phyloP scores from a whole-genome alignment of 1,284 basidiomycete genomes.

The Tremellales sp. region DNA sequence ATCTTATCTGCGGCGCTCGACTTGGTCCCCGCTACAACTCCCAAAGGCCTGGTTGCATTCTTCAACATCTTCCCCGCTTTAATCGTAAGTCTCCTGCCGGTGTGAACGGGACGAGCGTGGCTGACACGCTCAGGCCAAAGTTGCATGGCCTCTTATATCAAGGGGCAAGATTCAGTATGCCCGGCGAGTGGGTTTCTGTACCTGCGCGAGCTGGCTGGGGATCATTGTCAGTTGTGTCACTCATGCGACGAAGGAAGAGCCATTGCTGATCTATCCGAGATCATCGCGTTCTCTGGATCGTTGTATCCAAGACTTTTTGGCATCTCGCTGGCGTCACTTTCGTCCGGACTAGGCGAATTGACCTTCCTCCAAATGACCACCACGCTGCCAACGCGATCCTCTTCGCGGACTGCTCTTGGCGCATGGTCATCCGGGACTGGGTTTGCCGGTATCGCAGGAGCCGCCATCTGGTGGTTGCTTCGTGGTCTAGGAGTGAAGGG shows the following conservation, averaged over 20 bases:
- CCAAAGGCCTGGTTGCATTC: constrained; percentile 84
- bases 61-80: constrained; percentile 82
- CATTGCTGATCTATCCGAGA: constrained; percentile 51
- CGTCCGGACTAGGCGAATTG: constrained; percentile 86
- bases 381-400: constrained; percentile 49
- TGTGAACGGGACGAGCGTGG: neutral
- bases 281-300: constrained; percentile 70
- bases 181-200: constrained; percentile 71
- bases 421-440: constrained; percentile 89
- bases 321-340: constrained; percentile 84
- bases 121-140: constrained; percentile 59
- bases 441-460: constrained; percentile 87
- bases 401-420: constrained; percentile 52
- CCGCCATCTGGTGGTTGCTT: constrained; percentile 91
- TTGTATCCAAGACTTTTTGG: constrained; percentile 73
- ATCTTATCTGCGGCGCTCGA: constrained; percentile 94
- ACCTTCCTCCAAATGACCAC: constrained; percentile 94
- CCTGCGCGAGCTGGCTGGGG: constrained; percentile 65
- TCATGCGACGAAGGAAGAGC: neutral
- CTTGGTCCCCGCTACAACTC: constrained; percentile 81
- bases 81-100: constrained; percentile 30
- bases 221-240: constrained; percentile 61
- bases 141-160: constrained; percentile 87
- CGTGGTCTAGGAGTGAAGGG: constrained; percentile 74
- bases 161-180: constrained; percentile 76